Conservation (phyloP, 108 stramenopile genomes). For the Cyclotella distinguenda region DNA sequence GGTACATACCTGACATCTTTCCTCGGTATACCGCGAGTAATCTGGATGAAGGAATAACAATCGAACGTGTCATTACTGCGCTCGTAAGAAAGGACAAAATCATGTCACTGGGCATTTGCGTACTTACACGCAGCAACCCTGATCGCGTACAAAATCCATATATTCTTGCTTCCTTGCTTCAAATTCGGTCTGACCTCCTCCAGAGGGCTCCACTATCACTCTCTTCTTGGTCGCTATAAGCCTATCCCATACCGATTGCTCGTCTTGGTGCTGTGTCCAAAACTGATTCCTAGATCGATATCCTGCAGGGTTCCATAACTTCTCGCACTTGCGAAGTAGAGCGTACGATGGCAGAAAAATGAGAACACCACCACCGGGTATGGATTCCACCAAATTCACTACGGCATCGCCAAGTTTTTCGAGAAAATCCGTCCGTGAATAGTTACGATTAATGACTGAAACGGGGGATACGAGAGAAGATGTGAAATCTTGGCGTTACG, state of each 20-base stretch:
- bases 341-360: conserved; percentile 73
- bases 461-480: background rate
- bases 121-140: conserved; percentile 59
- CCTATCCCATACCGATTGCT: conserved; percentile 47
- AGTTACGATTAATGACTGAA: conserved; percentile 49
- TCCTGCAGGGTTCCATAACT: conserved; percentile 49
- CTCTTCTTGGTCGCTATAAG: conserved; percentile 55
- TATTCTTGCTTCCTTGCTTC: conserved; percentile 61
- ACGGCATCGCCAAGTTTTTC: conserved; percentile 69
- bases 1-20: conserved; percentile 58
- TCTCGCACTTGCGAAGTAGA: conserved; percentile 59
- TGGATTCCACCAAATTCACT: conserved; percentile 55
- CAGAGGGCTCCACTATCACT: conserved; percentile 69
- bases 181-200: conserved; percentile 57
- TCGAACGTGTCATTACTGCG: background rate
- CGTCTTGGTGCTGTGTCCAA: conserved; percentile 9
- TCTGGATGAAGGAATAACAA: background rate
- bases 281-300: conserved; percentile 10
- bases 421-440: conserved; percentile 49
- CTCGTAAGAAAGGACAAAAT: background rate
- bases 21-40: conserved; percentile 88
- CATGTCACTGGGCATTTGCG: background rate
- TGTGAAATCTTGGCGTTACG: too few species aligned
- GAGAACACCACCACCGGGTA: conserved; percentile 69
- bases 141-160: conserved; percentile 32